Evolutionary conservation across 2,329 filamentous ascomycete genomes (phyloP), one percentile per base, ranked within the genome.

Genomic region (Colletotrichum brevisporum): DNA sequence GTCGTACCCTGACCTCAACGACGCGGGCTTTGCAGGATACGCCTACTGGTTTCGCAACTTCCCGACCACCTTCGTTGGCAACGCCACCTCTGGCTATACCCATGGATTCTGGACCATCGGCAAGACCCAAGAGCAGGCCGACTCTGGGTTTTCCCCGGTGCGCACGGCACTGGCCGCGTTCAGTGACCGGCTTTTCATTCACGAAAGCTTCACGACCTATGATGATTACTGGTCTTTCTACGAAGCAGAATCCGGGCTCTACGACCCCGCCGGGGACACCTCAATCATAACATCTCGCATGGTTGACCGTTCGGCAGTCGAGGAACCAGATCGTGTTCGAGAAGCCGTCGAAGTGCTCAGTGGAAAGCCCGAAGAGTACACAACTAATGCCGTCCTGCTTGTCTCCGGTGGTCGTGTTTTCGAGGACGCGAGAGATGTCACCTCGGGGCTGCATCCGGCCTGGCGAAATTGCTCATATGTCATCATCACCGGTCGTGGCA

Each of bases 11-110:
- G 66, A 76, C 9, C 75, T 83, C 13, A 75, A 72, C 55, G 72
- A 77, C 21, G 72, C 74, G 15, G 79, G 78, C 10, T 76, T 78
- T 18, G 72, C 74, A 2, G 75, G 77, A 13, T 76, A 78, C 63
- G 73, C 62, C 15, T 74, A 54, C 53, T 79, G 78, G 77, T 75
- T 73, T 27, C 73, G 73, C 18, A 73, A 75, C 63, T 74, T 67
- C 18, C 73, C 69, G 3, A 69, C 58, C 9, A 52, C 69, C 53
- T 73, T 77, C 36, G 61, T 78, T 52, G 70, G 57, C 24, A 73
- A 75, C 60, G 70, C 67, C 36, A 72, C 70, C 4, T 76, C 77
- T 0, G 76, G 77, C 2, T 78, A 78, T 55, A 60, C 61, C 1
- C 77, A 78, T 56, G 72, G 73, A 4, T 57, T 78, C 51, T 77